Evolutionary conservation across 331 rosid genomes (phyloP).

Genomic region (Malus hybrid): DNA sequence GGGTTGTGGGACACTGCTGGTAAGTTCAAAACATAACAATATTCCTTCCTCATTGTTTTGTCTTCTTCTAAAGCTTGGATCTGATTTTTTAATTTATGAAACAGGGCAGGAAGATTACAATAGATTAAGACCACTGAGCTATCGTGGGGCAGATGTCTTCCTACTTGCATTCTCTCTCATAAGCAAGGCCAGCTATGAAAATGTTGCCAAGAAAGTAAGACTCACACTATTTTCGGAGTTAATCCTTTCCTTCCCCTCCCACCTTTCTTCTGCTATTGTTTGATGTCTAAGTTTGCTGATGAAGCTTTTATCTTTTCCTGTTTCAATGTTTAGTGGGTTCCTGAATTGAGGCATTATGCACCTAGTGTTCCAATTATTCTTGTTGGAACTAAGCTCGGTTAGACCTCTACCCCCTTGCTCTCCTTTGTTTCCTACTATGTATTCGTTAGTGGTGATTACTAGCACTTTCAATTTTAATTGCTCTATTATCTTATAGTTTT

Average conservation of each 20-base stretch:
- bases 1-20: conserved; percentile 99
- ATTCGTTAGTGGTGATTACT: not conserved
- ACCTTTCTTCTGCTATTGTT: not conserved
- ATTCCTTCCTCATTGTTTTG: not conserved
- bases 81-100: conserved; percentile 31
- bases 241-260: not conserved
- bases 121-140: conserved; percentile 92
- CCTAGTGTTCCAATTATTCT: conserved; percentile 95
- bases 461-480: not conserved
- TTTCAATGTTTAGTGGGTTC: conserved; percentile 65
- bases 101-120: conserved; percentile 99
- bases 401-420: conserved; percentile 36
- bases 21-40: conserved; percentile 14
- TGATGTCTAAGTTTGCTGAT: not conserved
- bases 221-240: not conserved
- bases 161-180: conserved; percentile 91
- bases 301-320: not conserved
- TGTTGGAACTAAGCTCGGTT: conserved; percentile 96
- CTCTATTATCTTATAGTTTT: not conserved
- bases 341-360: conserved; percentile 97
- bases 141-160: conserved; percentile 96
- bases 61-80: not conserved
- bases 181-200: conserved; percentile 98
- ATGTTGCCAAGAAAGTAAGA: conserved; percentile 87
- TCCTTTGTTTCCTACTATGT: not conserved